Conservation (phyloP, 495 filamentous ascomycete species). For the Talaromyces adpressus region DNA sequence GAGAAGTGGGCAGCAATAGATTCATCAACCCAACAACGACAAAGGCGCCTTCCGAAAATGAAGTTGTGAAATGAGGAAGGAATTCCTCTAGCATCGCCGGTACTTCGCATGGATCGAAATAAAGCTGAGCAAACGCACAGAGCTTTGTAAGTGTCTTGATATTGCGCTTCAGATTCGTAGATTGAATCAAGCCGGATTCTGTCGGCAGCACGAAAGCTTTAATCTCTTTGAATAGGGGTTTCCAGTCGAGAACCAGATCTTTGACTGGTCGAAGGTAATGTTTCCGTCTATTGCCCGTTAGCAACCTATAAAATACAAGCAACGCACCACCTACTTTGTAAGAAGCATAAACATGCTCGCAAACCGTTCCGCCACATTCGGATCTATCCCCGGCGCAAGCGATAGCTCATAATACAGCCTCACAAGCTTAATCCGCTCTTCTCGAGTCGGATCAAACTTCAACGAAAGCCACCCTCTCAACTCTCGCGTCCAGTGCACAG, state of each 20-base stretch:
- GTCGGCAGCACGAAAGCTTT: constrained; percentile 82
- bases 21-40: constrained; percentile 83
- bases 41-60: constrained; percentile 81
- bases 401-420: constrained; percentile 92
- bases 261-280: constrained; percentile 87
- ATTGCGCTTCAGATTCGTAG: constrained; percentile 58
- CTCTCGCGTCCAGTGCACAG: constrained; percentile 95
- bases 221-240: constrained; percentile 82
- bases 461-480: constrained; percentile 89
- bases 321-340: constrained; percentile 60
- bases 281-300: constrained; percentile 64
- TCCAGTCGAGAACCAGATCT: constrained; percentile 89
- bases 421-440: constrained; percentile 74
- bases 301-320: neutral
- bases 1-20: constrained; percentile 77
- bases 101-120: constrained; percentile 83
- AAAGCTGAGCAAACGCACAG: constrained; percentile 80
- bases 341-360: constrained; percentile 92
- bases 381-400: constrained; percentile 84
- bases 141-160: constrained; percentile 76
- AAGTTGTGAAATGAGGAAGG: constrained; percentile 91
- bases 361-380: constrained; percentile 77
- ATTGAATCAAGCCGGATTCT: constrained; percentile 61
- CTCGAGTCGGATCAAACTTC: constrained; percentile 90
- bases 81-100: constrained; percentile 89